Conservation (phyloP, 169 alveolate species). For the Pseudocohnilembus persalinus region DNA sequence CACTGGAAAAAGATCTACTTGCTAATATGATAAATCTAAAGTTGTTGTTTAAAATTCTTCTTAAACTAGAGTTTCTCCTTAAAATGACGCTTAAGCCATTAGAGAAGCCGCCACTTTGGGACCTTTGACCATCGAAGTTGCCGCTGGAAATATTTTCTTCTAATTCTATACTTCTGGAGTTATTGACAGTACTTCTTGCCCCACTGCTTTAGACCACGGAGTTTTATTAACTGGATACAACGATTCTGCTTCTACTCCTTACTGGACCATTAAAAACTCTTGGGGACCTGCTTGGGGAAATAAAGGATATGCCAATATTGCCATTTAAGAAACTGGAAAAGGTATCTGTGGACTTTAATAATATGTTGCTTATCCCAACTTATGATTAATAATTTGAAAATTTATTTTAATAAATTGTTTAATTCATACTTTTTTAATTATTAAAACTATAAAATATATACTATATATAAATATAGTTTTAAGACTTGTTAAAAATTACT, state of each 20-base stretch:
- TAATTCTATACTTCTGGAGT: slow-evolving; percentile 33
- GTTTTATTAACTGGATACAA: slow-evolving; percentile 54
- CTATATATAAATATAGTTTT: no score
- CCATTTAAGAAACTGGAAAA: neutral
- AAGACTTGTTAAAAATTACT: no score
- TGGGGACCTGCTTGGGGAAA: slow-evolving; percentile 26
- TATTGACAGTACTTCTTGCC: slow-evolving; percentile 28
- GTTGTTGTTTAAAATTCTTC: neutral
- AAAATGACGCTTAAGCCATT: neutral
- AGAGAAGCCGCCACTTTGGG: neutral
- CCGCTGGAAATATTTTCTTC: slow-evolving; percentile 26
- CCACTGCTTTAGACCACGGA: slow-evolving; percentile 54
- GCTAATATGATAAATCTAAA: neutral
- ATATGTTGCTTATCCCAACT: neutral
- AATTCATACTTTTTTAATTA: no score
- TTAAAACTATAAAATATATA: no score
- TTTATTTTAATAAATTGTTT: no score
- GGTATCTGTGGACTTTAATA: neutral
- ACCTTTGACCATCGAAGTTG: slow-evolving; percentile 17
- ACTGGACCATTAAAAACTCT: slow-evolving; percentile 25
- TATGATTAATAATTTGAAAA: no score
- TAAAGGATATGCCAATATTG: neutral
- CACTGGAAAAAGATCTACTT: neutral
- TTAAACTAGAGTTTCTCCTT: neutral
- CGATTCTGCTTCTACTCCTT: neutral